These are phyloP conservation scores for Malus fusca DNA, from an alignment of 306 rosid species.

Conservation along the genomic window DNA sequence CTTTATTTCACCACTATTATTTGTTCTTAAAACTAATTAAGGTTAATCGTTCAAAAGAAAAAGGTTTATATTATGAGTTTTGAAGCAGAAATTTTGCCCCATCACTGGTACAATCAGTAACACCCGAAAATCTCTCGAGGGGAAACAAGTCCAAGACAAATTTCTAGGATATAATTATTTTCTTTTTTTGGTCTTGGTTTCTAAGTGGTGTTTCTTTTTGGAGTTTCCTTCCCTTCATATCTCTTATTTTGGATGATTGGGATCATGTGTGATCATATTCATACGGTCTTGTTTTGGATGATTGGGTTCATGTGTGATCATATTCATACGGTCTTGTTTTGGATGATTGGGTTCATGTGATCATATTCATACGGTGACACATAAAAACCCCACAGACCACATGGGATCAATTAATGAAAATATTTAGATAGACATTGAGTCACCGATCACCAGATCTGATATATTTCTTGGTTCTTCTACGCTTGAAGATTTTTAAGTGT, in stretches of 20 bases:
- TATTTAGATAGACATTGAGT: not conserved
- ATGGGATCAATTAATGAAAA: not conserved
- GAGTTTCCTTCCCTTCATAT: constrained; percentile 12
- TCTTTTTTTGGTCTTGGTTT: not conserved
- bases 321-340: not conserved
- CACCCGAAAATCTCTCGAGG: too few relatives aligned
- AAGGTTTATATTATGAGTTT: not conserved
- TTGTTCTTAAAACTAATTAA: not conserved
- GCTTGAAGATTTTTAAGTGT: not conserved
- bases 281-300: not conserved
- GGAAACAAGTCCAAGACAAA: not conserved
- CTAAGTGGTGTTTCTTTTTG: constrained; percentile 36
- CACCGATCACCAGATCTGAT: not conserved
- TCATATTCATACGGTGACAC: not conserved
- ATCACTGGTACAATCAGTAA: not conserved
- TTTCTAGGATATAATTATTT: not conserved
- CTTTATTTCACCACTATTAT: not conserved
- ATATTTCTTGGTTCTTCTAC: not conserved
- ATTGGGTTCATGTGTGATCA: constrained; percentile 18
- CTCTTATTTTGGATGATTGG: constrained; percentile 28
- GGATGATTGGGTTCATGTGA: constrained; percentile 25
- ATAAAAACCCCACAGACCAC: not conserved
- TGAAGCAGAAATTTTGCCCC: not conserved
- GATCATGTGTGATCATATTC: not conserved
- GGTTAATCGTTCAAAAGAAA: not conserved